phyloP scores from a whole-genome alignment of 345 rosid species.

The Linum usitatissimum region DNA sequence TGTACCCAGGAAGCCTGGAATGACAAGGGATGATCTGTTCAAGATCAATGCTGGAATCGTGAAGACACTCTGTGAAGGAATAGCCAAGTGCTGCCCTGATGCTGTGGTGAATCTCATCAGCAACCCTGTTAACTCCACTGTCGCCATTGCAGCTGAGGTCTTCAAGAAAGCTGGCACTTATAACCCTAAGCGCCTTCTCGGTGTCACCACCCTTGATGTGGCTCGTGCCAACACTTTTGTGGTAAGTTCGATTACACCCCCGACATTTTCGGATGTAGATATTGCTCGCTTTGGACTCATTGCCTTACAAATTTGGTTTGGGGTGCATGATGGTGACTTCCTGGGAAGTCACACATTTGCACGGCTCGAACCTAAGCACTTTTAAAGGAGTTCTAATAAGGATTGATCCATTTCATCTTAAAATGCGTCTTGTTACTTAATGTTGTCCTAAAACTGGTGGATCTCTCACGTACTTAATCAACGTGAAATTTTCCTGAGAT shows the following conservation, averaged over 20 bases:
- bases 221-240: slow-evolving; percentile 5
- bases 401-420: too few species aligned
- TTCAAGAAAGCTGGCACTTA: slow-evolving; percentile 9
- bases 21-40: slow-evolving; percentile 11
- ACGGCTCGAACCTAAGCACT: too few species aligned
- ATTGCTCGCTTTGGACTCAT: not conserved
- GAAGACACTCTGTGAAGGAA: slow-evolving; percentile 7
- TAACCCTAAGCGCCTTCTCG: slow-evolving; percentile 8
- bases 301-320: too few species aligned
- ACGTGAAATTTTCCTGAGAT: too few species aligned
- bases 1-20: slow-evolving; percentile 11
- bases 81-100: slow-evolving; percentile 9
- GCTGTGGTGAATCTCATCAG: slow-evolving; percentile 6
- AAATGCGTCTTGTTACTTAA: too few species aligned
- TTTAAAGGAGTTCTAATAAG: too few species aligned
- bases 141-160: slow-evolving; percentile 9
- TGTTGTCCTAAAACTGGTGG: too few species aligned
- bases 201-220: slow-evolving; percentile 8
- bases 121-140: slow-evolving; percentile 7
- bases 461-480: too few species aligned
- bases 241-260: not conserved
- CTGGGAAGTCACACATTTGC: too few species aligned
- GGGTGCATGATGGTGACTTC: too few species aligned
- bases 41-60: slow-evolving; percentile 10
- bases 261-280: too few species aligned